Evolutionary conservation across 306 rosid species (phyloP).

Genomic region (Cicer bijugum): DNA sequence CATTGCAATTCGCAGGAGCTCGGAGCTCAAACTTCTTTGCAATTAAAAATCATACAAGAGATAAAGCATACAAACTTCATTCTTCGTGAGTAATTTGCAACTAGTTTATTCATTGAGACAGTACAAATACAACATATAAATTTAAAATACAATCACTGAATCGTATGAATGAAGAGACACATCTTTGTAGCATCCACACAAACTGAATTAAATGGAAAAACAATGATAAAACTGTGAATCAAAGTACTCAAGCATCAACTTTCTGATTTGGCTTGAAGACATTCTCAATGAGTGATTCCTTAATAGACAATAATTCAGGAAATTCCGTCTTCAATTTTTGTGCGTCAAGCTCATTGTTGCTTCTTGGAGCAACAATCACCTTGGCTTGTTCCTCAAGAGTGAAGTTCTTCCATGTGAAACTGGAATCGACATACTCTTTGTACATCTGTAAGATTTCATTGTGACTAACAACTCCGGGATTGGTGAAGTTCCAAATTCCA

Average conservation of each 20-base stretch:
- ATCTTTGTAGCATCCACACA: slow-evolving; percentile 43
- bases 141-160: slow-evolving; percentile 44
- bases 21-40: not conserved
- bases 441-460: slow-evolving; percentile 83
- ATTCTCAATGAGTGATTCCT: slow-evolving; percentile 75
- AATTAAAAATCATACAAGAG: slow-evolving; percentile 31
- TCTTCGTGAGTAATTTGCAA: slow-evolving; percentile 36
- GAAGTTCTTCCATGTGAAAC: slow-evolving; percentile 80
- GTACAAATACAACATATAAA: slow-evolving; percentile 46
- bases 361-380: slow-evolving; percentile 85
- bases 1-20: not conserved
- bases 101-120: slow-evolving; percentile 52
- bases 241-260: slow-evolving; percentile 50
- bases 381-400: slow-evolving; percentile 87
- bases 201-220: slow-evolving; percentile 45
- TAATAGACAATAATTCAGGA: slow-evolving; percentile 77
- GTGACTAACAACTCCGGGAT: slow-evolving; percentile 94
- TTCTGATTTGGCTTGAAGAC: slow-evolving; percentile 84
- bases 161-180: slow-evolving; percentile 10
- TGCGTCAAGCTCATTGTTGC: slow-evolving; percentile 84
- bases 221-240: slow-evolving; percentile 37
- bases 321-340: slow-evolving; percentile 69
- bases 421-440: slow-evolving; percentile 66
- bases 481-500: slow-evolving; percentile 87
- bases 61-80: not conserved